Evolutionary conservation across 1,284 basidiomycete species (phyloP).

Genomic region (Melampsora americana): DNA sequence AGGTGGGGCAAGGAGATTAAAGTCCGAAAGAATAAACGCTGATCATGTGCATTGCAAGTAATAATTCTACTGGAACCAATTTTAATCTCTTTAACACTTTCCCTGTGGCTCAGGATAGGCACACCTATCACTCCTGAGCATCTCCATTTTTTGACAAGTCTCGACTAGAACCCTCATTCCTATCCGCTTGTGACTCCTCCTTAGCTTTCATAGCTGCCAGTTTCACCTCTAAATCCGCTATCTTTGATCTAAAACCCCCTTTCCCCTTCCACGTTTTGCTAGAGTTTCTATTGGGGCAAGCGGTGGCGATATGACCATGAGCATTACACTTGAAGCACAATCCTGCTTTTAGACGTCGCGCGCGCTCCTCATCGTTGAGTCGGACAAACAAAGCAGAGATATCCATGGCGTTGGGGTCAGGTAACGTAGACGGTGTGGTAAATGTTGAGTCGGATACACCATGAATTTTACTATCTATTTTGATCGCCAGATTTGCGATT

Average conservation of each 20-base stretch:
- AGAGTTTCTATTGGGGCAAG: neutral
- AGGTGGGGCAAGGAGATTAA: neutral
- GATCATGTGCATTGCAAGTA: neutral
- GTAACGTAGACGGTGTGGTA: too few relatives aligned
- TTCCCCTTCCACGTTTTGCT: neutral
- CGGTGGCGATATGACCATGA: neutral
- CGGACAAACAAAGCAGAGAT: neutral
- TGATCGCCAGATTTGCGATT: too few relatives aligned
- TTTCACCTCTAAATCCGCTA: neutral
- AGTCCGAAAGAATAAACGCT: neutral
- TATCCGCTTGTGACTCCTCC: too few relatives aligned
- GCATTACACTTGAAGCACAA: neutral
- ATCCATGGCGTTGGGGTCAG: too few relatives aligned
- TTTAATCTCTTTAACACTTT: neutral
- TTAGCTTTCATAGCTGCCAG: too few relatives aligned
- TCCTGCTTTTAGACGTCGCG: neutral
- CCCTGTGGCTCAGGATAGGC: neutral
- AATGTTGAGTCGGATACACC: neutral
- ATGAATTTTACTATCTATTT: neutral
- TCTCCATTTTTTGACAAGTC: slow-evolving; percentile 5
- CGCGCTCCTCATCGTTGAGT: neutral
- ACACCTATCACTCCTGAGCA: slow-evolving; percentile 5
- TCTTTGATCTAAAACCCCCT: neutral
- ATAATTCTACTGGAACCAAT: neutral
- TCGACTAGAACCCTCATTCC: neutral